Evolutionary conservation across 2,329 filamentous ascomycete genomes (phyloP).

Genomic region (Nemania sp.): DNA sequence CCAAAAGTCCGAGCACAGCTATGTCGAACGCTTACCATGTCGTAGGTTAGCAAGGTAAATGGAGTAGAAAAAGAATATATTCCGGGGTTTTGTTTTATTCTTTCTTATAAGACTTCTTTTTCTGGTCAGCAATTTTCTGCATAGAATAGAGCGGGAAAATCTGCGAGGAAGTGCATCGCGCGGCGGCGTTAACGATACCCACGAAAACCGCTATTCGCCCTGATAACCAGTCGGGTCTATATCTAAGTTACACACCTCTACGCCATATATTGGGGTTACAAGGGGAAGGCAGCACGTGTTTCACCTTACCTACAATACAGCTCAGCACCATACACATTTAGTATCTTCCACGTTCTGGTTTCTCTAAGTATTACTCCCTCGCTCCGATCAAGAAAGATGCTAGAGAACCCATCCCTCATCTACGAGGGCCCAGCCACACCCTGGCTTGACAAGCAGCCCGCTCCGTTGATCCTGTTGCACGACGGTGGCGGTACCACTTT

Average conservation of each 20-base stretch:
- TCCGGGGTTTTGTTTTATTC: not conserved
- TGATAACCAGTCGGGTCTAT: too few relatives aligned
- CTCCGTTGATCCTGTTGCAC: slow-evolving; percentile 69
- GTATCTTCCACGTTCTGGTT: not conserved
- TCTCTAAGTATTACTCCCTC: not conserved
- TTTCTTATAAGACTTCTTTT: not conserved
- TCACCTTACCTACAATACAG: not conserved
- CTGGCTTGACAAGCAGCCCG: slow-evolving; percentile 38
- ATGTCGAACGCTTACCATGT: too few relatives aligned
- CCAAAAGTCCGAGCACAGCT: too few relatives aligned
- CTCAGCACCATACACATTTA: not conserved
- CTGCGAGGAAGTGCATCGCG: not conserved
- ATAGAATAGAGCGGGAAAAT: not conserved
- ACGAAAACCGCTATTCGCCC: not conserved
- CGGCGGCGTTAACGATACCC: not conserved
- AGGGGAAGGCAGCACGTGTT: not conserved
- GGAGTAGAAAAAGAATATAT: not conserved
- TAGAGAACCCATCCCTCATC: slow-evolving; percentile 49
- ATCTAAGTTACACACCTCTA: not conserved
- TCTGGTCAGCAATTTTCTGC: not conserved
- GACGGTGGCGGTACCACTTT: slow-evolving; percentile 72
- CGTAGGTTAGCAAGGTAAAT: too few relatives aligned
- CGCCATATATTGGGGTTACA: not conserved
- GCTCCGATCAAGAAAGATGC: slow-evolving; percentile 25
- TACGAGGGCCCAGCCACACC: slow-evolving; percentile 43